Evolutionary conservation across 2,329 filamentous ascomycete genomes (phyloP).

Genomic region (Corinectria fuckeliana): DNA sequence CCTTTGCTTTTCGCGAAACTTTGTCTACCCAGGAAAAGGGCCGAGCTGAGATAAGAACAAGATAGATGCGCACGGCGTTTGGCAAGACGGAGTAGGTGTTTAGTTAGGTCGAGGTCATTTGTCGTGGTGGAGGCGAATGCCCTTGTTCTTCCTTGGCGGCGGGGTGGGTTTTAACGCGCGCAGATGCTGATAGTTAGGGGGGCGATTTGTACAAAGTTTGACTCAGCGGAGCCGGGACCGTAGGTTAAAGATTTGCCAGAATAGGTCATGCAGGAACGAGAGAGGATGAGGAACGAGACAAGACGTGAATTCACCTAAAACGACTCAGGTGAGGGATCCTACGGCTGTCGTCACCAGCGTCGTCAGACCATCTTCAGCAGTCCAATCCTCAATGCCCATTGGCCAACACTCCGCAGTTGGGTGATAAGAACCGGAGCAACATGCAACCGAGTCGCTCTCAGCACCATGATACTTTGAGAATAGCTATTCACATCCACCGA

Average conservation of each 20-base stretch:
- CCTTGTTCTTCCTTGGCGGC: not conserved
- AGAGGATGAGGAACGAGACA: not conserved
- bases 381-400: not conserved
- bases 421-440: not conserved
- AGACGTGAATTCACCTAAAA: not conserved
- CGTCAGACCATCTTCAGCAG: slow-evolving; percentile 3
- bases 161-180: not conserved
- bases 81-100: not conserved
- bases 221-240: not conserved
- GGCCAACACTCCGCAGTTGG: not conserved
- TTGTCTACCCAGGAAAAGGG: not conserved
- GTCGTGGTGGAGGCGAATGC: not conserved
- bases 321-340: no score
- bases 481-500: not conserved
- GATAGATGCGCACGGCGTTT: not conserved
- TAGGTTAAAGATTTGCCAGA: not conserved
- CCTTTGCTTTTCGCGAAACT: not conserved
- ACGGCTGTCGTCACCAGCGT: slow-evolving; percentile 10
- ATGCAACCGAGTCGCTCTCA: not conserved
- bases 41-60: slow-evolving; percentile 7
- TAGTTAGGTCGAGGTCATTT: not conserved
- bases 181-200: not conserved
- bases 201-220: not conserved
- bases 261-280: not conserved
- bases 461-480: not conserved